phyloP scores from a whole-genome alignment of 2,329 filamentous ascomycete species.

The Chrysoporthe cubensis region DNA sequence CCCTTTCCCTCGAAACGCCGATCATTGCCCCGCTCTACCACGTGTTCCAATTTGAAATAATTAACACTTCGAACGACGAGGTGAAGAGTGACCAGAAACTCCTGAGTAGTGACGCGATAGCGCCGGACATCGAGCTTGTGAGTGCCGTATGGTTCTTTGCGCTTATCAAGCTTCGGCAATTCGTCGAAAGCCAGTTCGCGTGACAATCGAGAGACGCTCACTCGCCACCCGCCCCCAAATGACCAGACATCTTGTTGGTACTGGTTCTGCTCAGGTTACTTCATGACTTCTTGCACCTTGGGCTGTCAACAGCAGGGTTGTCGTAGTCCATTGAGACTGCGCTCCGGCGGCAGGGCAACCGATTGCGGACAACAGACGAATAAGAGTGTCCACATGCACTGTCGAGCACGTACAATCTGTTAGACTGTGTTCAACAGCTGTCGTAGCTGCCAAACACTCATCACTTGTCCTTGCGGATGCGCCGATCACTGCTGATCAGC shows the following conservation, averaged over 20 bases:
- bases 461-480: neutral
- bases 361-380: too few species aligned
- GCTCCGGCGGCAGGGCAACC: neutral
- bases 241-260: neutral
- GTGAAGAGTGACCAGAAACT: neutral
- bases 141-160: neutral
- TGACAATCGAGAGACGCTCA: neutral
- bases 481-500: neutral
- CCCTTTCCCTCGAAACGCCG: conserved; percentile 21
- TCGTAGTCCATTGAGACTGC: neutral
- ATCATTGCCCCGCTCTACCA: conserved; percentile 5
- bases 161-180: neutral
- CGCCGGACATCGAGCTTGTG: neutral
- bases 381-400: too few species aligned
- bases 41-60: conserved; percentile 1
- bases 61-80: conserved; percentile 2
- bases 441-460: neutral
- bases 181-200: neutral
- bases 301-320: neutral
- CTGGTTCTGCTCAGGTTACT: neutral
- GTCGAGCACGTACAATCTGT: too few species aligned
- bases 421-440: too few species aligned
- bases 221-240: neutral
- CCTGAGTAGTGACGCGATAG: neutral
- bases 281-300: neutral